A percentile compares a stretch with the other conserved stretches of the same genome.
phyloP scores from a whole-genome alignment of 371 early-diverging fungal species.

The Coemansia linderi region DNA sequence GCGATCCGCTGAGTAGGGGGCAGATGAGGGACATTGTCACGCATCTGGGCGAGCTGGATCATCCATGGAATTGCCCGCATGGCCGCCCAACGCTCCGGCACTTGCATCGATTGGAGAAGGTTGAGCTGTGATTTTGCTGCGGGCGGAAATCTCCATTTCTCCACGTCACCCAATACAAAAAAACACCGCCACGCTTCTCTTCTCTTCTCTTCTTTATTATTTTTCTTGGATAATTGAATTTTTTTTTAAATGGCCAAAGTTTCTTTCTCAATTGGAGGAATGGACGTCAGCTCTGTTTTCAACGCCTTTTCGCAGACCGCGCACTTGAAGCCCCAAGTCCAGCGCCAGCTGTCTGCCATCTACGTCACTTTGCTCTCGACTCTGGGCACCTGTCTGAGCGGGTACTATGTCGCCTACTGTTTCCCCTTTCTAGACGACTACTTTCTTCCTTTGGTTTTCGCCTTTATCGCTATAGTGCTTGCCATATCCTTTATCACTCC shows the following conservation, averaged over 20 bases:
- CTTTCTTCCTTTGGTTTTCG: neutral
- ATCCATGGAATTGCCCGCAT: conserved; percentile 99
- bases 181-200: neutral
- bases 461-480: neutral
- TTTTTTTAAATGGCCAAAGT: neutral
- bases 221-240: neutral
- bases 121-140: conserved; percentile 1
- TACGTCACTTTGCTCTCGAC: conserved; percentile 23
- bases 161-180: neutral
- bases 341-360: conserved; percentile 26
- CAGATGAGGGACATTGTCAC: conserved; percentile 78
- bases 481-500: conserved; percentile 18
- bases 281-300: conserved; percentile 7
- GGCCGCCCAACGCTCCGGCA: conserved; percentile 96
- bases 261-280: neutral
- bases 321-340: conserved; percentile 16
- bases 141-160: neutral
- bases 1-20: conserved; percentile 65
- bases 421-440: neutral
- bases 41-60: conserved; percentile 79
- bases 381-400: conserved; percentile 12
- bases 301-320: conserved; percentile 21
- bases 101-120: conserved; percentile 49
- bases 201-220: neutral
- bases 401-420: conserved; percentile 15